Conservation (phyloP, 2,329 filamentous ascomycete genomes). For the Pseudogymnoascus sp. region DNA sequence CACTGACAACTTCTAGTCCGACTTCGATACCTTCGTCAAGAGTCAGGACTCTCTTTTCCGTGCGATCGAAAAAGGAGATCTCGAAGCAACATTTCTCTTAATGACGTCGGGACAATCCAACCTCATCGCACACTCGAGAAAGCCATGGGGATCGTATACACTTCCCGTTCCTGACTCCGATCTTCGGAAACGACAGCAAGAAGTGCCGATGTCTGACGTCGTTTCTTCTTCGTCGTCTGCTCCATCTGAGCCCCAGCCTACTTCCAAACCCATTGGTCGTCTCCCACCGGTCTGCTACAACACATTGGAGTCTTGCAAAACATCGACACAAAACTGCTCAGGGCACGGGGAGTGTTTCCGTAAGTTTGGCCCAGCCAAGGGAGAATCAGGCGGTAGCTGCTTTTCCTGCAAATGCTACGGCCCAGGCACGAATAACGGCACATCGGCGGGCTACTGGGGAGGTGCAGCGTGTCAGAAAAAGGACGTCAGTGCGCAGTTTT, state of each 20-base stretch:
- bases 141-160: background rate
- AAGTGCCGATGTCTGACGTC: background rate
- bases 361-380: constrained; percentile 47
- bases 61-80: constrained; percentile 1
- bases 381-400: constrained; percentile 48
- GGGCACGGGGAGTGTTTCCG: constrained; percentile 71
- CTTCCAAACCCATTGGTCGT: constrained; percentile 18
- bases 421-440: constrained; percentile 43
- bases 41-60: background rate
- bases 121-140: background rate
- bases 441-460: constrained; percentile 59
- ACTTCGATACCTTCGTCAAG: background rate
- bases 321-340: constrained; percentile 70
- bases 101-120: background rate
- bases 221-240: constrained; percentile 1
- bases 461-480: constrained; percentile 84
- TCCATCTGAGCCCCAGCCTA: constrained; percentile 13
- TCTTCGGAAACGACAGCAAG: background rate
- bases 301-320: constrained; percentile 59
- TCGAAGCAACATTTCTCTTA: background rate
- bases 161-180: background rate
- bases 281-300: constrained; percentile 66
- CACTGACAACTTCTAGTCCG: background rate
- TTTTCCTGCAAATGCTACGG: constrained; percentile 66
- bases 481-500: constrained; percentile 83